Percentiles rank a stretch among this genome's conserved stretches.
Conservation (phyloP, 164 flowering plant genomes). For the Pachysandra terminalis region DNA sequence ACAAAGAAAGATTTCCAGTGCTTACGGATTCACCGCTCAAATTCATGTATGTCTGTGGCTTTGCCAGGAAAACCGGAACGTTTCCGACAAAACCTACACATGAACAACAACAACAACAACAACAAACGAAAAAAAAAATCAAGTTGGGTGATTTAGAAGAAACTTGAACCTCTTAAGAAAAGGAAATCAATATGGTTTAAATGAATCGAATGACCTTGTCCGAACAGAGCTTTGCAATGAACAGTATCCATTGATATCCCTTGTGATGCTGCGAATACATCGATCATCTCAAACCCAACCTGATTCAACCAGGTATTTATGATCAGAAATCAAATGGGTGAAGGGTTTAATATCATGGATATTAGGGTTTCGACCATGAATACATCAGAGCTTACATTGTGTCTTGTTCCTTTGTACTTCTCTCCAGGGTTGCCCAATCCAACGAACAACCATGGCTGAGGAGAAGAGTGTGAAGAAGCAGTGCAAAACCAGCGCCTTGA, state of each 20-base stretch:
- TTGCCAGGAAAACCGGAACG: slow-evolving; percentile 79
- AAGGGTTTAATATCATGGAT: neutral
- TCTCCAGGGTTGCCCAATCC: slow-evolving; percentile 96
- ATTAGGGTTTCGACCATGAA: neutral
- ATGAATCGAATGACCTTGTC: slow-evolving; percentile 47
- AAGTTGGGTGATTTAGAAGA: too few species aligned
- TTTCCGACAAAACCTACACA: slow-evolving; percentile 73
- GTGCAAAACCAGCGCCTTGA: slow-evolving; percentile 46
- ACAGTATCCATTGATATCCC: slow-evolving; percentile 57
- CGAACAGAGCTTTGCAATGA: slow-evolving; percentile 85
- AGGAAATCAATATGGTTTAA: too few species aligned
- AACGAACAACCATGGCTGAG: slow-evolving; percentile 86
- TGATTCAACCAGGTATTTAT: slow-evolving; percentile 32
- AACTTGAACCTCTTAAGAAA: too few species aligned
- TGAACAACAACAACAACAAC: too few species aligned
- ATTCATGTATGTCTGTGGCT: slow-evolving; percentile 98
- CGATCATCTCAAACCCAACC: slow-evolving; percentile 96
- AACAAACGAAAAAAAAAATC: too few species aligned
- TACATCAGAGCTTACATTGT: slow-evolving; percentile 46
- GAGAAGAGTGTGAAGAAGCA: slow-evolving; percentile 8
- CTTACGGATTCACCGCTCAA: slow-evolving; percentile 93
- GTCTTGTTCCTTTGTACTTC: slow-evolving; percentile 81
- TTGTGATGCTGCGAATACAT: slow-evolving; percentile 68
- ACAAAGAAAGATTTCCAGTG: neutral
- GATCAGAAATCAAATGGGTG: too few species aligned